Evolutionary conservation across 225 moss, liverwort and hornwort species (phyloP).

Genomic region (Climacium dendroides): DNA sequence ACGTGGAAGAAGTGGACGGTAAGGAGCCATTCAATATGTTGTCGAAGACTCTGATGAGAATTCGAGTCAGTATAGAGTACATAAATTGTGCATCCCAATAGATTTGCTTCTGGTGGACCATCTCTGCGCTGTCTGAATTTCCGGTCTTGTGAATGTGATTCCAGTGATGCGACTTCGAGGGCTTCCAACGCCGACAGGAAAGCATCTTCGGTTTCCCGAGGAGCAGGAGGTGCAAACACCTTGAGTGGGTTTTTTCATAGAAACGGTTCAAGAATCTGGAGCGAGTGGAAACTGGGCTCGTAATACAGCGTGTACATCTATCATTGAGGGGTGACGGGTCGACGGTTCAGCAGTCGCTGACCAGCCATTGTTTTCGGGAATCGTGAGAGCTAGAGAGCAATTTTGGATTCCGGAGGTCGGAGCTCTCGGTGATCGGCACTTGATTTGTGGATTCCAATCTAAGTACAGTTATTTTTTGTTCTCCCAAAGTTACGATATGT

Average conservation of each 20-base stretch:
- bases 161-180: conserved; percentile 17
- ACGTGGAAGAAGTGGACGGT: conserved; percentile 25
- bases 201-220: conserved; percentile 17
- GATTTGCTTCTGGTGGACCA: too few species aligned
- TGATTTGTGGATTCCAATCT: too few species aligned
- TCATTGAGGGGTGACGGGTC: background rate
- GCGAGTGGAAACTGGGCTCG: background rate
- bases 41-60: background rate
- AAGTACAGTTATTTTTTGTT: too few species aligned
- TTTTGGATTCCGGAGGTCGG: background rate
- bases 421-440: background rate
- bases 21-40: background rate
- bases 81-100: too few species aligned
- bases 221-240: background rate
- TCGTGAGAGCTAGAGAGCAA: background rate
- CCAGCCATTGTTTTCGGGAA: background rate
- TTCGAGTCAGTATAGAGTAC: fast-evolving
- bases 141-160: background rate
- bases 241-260: background rate
- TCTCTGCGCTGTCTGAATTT: background rate
- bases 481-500: fast-evolving
- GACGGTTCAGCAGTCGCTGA: background rate
- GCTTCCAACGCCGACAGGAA: conserved; percentile 20
- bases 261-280: too few species aligned
- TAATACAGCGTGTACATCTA: background rate